phyloP scores from a whole-genome alignment of 306 rosid genomes.

The Prunus salicina region DNA sequence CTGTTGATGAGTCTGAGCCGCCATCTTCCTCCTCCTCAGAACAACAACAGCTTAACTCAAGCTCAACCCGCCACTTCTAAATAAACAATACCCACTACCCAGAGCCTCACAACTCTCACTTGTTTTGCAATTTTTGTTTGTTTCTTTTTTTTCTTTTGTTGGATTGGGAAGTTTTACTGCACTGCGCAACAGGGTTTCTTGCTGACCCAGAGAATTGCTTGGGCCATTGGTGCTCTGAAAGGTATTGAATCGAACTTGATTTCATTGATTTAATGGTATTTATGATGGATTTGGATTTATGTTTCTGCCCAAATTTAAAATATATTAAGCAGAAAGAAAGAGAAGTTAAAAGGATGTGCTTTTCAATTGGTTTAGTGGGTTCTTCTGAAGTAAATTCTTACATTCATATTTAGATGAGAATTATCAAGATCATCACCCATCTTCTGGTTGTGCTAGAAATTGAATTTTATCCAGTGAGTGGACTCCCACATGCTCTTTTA shows the following conservation, averaged over 20 bases:
- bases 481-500: too few species aligned
- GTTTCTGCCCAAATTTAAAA: not conserved
- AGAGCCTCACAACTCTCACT: not conserved
- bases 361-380: not conserved
- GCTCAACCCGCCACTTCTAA: constrained; percentile 36
- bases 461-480: not conserved
- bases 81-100: not conserved
- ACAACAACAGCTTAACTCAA: constrained; percentile 14
- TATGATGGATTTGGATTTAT: not conserved
- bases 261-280: not conserved
- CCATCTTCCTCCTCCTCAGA: constrained; percentile 29
- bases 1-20: constrained; percentile 35
- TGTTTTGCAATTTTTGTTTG: not conserved
- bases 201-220: not conserved
- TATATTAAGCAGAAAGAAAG: not conserved
- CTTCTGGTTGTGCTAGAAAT: not conserved
- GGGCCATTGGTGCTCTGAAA: constrained; percentile 4
- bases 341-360: too few species aligned
- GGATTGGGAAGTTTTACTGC: not conserved
- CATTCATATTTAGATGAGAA: not conserved
- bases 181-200: not conserved
- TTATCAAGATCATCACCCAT: not conserved
- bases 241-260: not conserved
- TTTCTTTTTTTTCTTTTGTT: not conserved
- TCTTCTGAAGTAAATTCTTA: not conserved